Percentiles rank a stretch among this genome's conserved stretches.
These are phyloP conservation scores for Pisolithus thermaeus DNA, from an alignment of 1,284 basidiomycete genomes.

Conservation along the genomic window DNA sequence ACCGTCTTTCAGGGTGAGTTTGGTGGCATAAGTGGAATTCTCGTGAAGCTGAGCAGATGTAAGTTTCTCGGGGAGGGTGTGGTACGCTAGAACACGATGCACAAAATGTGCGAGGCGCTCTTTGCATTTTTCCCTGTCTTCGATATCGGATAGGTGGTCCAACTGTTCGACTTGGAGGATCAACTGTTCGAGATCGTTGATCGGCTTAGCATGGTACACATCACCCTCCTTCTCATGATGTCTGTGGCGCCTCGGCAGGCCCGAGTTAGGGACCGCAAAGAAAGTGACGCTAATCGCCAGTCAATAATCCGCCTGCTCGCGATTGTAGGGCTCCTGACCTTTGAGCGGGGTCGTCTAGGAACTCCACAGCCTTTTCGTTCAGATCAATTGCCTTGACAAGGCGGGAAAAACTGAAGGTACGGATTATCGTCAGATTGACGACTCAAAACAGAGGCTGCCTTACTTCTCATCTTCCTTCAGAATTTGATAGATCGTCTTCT, in stretches of 20 bases:
- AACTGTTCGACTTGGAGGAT: slow-evolving; percentile 20
- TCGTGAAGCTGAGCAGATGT: slow-evolving; percentile 39
- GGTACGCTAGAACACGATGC: slow-evolving; percentile 55
- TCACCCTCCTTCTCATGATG: slow-evolving; percentile 2
- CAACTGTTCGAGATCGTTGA: slow-evolving; percentile 15
- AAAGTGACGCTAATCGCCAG: slow-evolving; percentile 40
- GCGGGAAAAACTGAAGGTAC: slow-evolving; percentile 31
- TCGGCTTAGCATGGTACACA: no score
- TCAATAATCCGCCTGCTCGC: slow-evolving; percentile 25
- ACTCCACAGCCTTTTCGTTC: slow-evolving; percentile 35
- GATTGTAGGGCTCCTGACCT: neutral
- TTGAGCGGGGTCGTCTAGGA: slow-evolving; percentile 37
- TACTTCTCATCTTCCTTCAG: slow-evolving; percentile 34
- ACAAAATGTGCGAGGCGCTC: slow-evolving; percentile 50
- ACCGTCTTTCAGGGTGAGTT: slow-evolving; percentile 46
- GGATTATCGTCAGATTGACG: slow-evolving; percentile 1
- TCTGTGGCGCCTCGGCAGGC: slow-evolving; percentile 29
- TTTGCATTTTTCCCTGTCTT: slow-evolving; percentile 45
- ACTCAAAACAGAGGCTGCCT: neutral
- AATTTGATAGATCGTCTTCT: slow-evolving; percentile 38
- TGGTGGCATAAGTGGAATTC: slow-evolving; percentile 58
- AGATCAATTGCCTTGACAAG: slow-evolving; percentile 41
- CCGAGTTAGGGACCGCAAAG: slow-evolving; percentile 46
- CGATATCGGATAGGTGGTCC: slow-evolving; percentile 23
- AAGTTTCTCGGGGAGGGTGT: slow-evolving; percentile 48